A percentile compares a stretch with the other conserved stretches of the same genome.
phyloP scores from a whole-genome alignment of 1,284 basidiomycete genomes.

The Boletus semigastroideus region DNA sequence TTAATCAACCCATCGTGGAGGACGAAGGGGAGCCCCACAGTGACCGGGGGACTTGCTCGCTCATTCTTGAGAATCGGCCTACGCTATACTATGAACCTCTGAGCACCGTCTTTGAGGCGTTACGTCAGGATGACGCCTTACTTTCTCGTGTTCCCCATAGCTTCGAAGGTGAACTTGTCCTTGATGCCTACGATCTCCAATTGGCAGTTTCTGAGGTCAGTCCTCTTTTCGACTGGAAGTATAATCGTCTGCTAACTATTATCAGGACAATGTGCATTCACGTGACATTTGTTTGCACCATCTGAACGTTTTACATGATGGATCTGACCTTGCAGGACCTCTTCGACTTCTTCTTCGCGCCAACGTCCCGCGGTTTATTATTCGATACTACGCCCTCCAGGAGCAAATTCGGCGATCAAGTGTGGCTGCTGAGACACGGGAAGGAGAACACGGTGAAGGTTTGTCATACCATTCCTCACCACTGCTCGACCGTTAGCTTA shows the following conservation, averaged over 20 bases:
- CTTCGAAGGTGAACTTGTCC: constrained; percentile 57
- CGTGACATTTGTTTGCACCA: constrained; percentile 73
- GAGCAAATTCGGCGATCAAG: constrained; percentile 53
- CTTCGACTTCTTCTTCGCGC: constrained; percentile 59
- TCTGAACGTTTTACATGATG: constrained; percentile 68
- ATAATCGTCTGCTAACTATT: constrained; percentile 5
- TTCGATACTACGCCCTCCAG: constrained; percentile 62
- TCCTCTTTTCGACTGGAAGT: background rate
- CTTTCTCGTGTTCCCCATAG: constrained; percentile 47
- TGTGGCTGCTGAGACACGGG: constrained; percentile 26
- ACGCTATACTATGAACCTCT: constrained; percentile 74
- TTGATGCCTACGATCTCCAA: constrained; percentile 68
- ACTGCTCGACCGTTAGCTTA: constrained; percentile 1
- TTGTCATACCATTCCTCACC: background rate
- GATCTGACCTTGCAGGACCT: constrained; percentile 59
- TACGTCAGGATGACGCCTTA: constrained; percentile 56
- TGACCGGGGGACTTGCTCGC: constrained; percentile 22
- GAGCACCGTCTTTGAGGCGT: constrained; percentile 61
- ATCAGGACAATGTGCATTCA: constrained; percentile 70
- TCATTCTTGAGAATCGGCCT: constrained; percentile 60
- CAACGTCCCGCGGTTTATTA: constrained; percentile 59
- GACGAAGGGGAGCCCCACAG: constrained; percentile 23
- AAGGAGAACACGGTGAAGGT: constrained; percentile 23
- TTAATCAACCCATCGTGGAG: constrained; percentile 46
- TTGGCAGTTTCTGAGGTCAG: constrained; percentile 64